Conservation (phyloP, 1,139 yeast genomes). For the Saccharomyces hybrid region DNA sequence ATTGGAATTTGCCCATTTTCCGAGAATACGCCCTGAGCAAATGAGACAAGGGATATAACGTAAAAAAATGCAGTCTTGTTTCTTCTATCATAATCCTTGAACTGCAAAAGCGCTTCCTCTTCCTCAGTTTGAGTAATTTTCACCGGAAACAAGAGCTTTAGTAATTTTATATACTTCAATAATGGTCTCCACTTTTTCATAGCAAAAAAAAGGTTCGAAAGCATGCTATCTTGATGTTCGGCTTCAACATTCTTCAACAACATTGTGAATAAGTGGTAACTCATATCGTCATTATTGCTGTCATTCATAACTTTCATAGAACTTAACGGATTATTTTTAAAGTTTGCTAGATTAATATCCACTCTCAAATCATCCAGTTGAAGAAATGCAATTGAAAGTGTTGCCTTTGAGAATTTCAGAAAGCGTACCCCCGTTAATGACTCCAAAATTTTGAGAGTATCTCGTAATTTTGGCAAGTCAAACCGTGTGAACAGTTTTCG, state of each 20-base stretch:
- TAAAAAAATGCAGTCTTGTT: constrained; percentile 7
- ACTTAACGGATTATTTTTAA: background rate
- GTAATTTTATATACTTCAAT: constrained; percentile 4
- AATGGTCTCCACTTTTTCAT: constrained; percentile 4
- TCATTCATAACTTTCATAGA: background rate
- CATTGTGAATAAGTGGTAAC: background rate
- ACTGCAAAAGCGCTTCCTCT: constrained; percentile 2
- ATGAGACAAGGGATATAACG: constrained; percentile 2
- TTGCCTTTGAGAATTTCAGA: constrained; percentile 5
- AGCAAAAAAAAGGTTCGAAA: background rate
- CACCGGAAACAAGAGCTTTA: constrained; percentile 11
- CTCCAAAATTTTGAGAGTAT: background rate
- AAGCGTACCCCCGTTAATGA: constrained; percentile 1
- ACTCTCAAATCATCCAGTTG: constrained; percentile 2
- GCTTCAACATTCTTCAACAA: background rate
- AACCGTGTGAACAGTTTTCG: background rate
- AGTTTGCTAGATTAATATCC: background rate
- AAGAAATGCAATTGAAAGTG: constrained; percentile 10
- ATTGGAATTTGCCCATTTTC: constrained; percentile 2
- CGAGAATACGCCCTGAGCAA: background rate
- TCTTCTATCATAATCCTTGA: constrained; percentile 13
- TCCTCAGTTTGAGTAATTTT: background rate
- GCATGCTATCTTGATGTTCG: background rate
- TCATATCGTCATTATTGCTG: background rate
- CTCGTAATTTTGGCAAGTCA: background rate